These are phyloP conservation scores for Tolypocladium nubicola DNA, from an alignment of 2,329 filamentous ascomycete species.

Conservation along the genomic window DNA sequence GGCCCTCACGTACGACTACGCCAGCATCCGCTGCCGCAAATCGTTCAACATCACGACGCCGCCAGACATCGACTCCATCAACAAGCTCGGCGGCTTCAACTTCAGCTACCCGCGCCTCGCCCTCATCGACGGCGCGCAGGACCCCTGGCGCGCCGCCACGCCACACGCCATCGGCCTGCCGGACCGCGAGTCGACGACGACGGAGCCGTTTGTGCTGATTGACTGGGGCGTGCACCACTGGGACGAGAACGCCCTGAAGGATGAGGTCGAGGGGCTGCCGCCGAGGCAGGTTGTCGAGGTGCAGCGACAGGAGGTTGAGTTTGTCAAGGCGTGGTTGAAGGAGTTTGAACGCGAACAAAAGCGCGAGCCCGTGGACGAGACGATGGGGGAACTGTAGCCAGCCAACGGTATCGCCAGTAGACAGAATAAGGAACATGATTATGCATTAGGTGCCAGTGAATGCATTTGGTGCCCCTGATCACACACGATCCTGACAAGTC, in stretches of 20 bases:
- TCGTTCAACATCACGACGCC: slow-evolving; percentile 59
- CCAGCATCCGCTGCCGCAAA: slow-evolving; percentile 49
- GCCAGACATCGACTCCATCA: slow-evolving; percentile 56
- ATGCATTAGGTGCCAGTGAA: background rate
- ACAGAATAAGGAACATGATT: background rate
- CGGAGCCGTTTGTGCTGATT: slow-evolving; percentile 66
- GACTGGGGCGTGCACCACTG: slow-evolving; percentile 70
- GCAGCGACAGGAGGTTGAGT: slow-evolving; percentile 46
- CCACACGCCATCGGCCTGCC: slow-evolving; percentile 55
- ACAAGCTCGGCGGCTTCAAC: slow-evolving; percentile 64
- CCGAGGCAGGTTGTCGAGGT: slow-evolving; percentile 46
- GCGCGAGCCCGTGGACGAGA: background rate
- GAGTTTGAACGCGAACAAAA: slow-evolving; percentile 29
- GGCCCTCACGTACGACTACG: slow-evolving; percentile 52
- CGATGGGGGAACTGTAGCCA: background rate
- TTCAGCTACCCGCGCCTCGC: slow-evolving; percentile 69
- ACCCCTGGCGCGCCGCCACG: slow-evolving; percentile 70
- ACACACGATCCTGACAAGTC: no score
- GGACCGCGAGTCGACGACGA: slow-evolving; percentile 45
- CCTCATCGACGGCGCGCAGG: slow-evolving; percentile 63
- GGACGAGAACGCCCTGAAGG: slow-evolving; percentile 56
- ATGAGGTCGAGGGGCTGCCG: slow-evolving; percentile 40
- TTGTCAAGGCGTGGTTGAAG: slow-evolving; percentile 57
- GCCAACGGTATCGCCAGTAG: background rate
- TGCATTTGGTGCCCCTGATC: background rate